A percentile compares a stretch with the other conserved stretches of the same genome.
These are phyloP conservation scores for Zygosaccharomyces kombuchaensis DNA, from an alignment of 805 yeast genomes.

Conservation along the genomic window DNA sequence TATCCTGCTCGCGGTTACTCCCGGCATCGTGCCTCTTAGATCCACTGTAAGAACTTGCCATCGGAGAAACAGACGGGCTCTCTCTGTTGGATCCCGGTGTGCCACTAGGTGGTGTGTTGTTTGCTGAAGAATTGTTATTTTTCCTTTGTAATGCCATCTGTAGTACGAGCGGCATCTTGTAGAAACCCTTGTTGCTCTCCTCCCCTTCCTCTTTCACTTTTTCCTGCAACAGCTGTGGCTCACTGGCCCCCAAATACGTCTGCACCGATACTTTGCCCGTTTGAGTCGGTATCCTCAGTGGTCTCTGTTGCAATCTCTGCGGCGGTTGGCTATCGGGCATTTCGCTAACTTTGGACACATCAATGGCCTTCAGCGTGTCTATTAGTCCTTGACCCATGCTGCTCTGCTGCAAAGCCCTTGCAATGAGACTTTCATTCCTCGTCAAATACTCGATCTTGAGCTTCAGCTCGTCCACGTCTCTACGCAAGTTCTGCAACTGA, in stretches of 20 bases:
- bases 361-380: constrained; percentile 15
- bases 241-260: constrained; percentile 41
- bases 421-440: constrained; percentile 61
- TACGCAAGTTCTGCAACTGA: constrained; percentile 76
- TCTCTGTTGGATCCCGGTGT: constrained; percentile 11
- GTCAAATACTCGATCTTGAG: constrained; percentile 63
- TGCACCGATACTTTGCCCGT: constrained; percentile 34
- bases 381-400: constrained; percentile 22
- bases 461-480: constrained; percentile 78
- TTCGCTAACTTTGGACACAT: constrained; percentile 10
- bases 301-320: constrained; percentile 11
- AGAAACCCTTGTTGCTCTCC: constrained; percentile 13
- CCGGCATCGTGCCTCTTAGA: constrained; percentile 4
- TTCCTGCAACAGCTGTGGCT: constrained; percentile 39
- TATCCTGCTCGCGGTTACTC: not conserved
- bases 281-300: constrained; percentile 6
- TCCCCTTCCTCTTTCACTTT: constrained; percentile 25
- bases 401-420: constrained; percentile 50
- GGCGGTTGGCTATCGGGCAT: constrained; percentile 6
- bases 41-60: constrained; percentile 2
- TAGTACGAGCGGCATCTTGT: constrained; percentile 40
- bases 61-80: constrained; percentile 12
- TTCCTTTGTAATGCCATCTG: constrained; percentile 41
- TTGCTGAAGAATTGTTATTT: constrained; percentile 12
- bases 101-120: constrained; percentile 16